Conservation (phyloP, 495 filamentous ascomycete genomes). For the Penicillium arizonense region DNA sequence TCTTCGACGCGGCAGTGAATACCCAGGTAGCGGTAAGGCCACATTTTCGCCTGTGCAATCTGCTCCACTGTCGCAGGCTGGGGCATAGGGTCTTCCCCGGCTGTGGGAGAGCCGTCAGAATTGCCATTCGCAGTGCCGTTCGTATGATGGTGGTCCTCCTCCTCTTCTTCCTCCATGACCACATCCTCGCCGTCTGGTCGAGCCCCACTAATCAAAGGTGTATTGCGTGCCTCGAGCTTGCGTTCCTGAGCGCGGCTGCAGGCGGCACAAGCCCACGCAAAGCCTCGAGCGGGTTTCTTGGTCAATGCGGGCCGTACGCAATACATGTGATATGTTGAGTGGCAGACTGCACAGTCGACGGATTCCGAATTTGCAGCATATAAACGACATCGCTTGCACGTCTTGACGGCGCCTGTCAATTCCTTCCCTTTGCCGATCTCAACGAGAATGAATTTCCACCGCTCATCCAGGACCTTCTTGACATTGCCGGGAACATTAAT, state of each 20-base stretch:
- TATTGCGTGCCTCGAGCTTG: conserved; percentile 87
- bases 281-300: conserved; percentile 96
- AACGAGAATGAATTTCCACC: conserved; percentile 93
- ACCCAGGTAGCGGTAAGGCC: conserved; percentile 94
- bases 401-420: conserved; percentile 92
- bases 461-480: conserved; percentile 90
- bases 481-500: conserved; percentile 95
- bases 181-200: conserved; percentile 74
- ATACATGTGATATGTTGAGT: conserved; percentile 96
- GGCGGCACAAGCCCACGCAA: conserved; percentile 95
- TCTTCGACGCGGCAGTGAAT: conserved; percentile 97
- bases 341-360: conserved; percentile 94
- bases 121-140: conserved; percentile 46
- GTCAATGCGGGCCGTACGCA: conserved; percentile 90
- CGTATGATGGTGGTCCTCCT: conserved; percentile 41
- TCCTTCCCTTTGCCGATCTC: conserved; percentile 92
- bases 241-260: conserved; percentile 93
- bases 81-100: conserved; percentile 49
- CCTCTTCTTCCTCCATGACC: conserved; percentile 70
- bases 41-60: conserved; percentile 84
- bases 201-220: conserved; percentile 59
- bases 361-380: conserved; percentile 96
- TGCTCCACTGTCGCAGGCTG: conserved; percentile 85
- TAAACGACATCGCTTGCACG: conserved; percentile 83
- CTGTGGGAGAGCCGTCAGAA: conserved; percentile 58